These are phyloP conservation scores for Nicotiana paniculata DNA, from an alignment of 257 asterid genomes.

Conservation along the genomic window DNA sequence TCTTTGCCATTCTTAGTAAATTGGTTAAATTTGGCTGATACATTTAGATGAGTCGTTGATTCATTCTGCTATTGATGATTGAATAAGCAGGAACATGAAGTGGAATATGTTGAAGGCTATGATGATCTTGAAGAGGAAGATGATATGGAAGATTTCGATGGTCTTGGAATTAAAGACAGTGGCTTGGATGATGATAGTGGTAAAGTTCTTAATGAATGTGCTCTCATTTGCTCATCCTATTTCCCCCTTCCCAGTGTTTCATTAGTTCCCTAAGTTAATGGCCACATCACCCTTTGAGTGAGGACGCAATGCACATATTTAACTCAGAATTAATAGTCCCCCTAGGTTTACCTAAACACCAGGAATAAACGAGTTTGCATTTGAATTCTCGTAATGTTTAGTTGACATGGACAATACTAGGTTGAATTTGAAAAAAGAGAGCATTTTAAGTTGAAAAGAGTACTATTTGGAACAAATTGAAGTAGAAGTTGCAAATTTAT, in stretches of 20 bases:
- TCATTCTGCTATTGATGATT: slow-evolving; percentile 13
- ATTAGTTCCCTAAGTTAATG: not conserved
- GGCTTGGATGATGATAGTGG: slow-evolving; percentile 35
- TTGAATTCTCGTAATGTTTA: not conserved
- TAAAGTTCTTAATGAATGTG: slow-evolving; percentile 14
- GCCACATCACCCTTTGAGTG: not conserved
- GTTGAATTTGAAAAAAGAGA: not conserved
- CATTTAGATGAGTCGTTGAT: not conserved
- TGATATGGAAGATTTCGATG: slow-evolving; percentile 78
- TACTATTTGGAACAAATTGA: not conserved
- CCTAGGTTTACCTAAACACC: not conserved
- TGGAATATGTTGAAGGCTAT: slow-evolving; percentile 83
- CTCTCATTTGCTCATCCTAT: not conserved
- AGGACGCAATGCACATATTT: not conserved
- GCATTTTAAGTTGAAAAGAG: not conserved
- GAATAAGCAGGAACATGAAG: slow-evolving; percentile 46
- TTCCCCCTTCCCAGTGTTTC: not conserved
- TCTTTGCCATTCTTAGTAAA: not conserved
- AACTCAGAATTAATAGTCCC: not conserved
- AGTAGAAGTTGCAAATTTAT: not conserved
- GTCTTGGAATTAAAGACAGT: slow-evolving; percentile 26
- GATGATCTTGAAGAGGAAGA: slow-evolving; percentile 93
- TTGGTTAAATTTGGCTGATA: not conserved
- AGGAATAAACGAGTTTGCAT: not conserved
- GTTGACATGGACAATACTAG: not conserved